Base-by-base conservation (phyloP, 495 filamentous ascomycete genomes). In the Baudoinia panamericana region DNA sequence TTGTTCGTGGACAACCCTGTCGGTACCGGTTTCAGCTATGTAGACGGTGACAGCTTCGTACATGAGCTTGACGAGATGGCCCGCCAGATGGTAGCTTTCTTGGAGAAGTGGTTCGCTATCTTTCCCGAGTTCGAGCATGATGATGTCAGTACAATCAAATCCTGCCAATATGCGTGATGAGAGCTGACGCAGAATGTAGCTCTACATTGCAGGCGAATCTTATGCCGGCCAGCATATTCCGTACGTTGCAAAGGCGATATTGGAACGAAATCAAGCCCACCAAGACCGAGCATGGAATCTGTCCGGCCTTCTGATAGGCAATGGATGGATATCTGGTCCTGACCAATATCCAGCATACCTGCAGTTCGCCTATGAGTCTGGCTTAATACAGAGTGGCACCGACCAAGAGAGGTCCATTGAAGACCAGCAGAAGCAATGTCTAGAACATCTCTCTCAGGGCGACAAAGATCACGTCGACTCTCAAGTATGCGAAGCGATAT, bases 161-260 rank as follows among this genome's bases (percentile, higher is more conserved):
- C 1, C 27, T 5, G 13, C 22, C 25, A 7, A 15, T 19, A 12
- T 13, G 7, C 16, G 7, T 26, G 23, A 36, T 36, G 17, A 41
- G 24, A 8, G 6, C 6, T 36, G 27, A 8, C 15, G 36, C 4
- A 18, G 13, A 18, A 6, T 38, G 15, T 50, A 96, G 90, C 63
- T 97, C 20, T 97, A 95, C 58, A 63, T 97, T 36, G 79, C 88
- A 0, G 90, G 90, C 16, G 90, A 97, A 63, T 97, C 90, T 1
- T 97, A 87, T 54, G 92, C 90, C 23, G 90, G 90, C 23, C 92
- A 96, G 58, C 77, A 96, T 62, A 97, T 97, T 39, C 90, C 90
- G 11, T 93, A 97, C 56, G 87, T 97, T 43, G 83, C 92, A 7
- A 75, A 77, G 45, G 81, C 78, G 17, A 90, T 97, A 31, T 68